Evolutionary conservation across 148 eudicot genomes (phyloP), one percentile per base, ranked within the genome.

Genomic region (Rhododendron simsii): DNA sequence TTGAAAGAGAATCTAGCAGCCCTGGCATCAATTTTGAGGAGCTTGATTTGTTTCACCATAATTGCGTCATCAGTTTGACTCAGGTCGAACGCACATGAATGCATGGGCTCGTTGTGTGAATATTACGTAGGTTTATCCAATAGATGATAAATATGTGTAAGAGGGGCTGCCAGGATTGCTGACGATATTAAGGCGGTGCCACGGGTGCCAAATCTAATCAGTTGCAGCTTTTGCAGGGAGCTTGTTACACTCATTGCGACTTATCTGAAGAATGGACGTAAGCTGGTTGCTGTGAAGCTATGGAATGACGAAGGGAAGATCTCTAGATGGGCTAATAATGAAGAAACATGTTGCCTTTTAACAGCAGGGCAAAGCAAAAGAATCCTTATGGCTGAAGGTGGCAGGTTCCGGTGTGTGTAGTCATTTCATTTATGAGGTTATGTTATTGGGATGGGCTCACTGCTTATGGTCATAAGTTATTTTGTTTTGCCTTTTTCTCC

Each of bases 351-450:
- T 71, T 87, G 87, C 90, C 90, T 92, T 47, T 80, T 92, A 21
- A 86, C 95, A 11, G 80, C 92, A 41, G 76, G 88, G 5, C 94
- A 95, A 79, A 91, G 92, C 90, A 95, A 93, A 86, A 92, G 91
- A 84, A 89, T 89, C 84, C 87, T 90, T 55, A 63, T 90, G 44
- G 44, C 44, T 41, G 44, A 41, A 41, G 44, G 44, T 41, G 44
- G 44, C 7, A 41, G 44, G 44, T 5, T 41, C 44, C 44, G 5
- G 44, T 76, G 23, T 20, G 47, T 37, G n/a, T 37, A 76, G 47
- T 76, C 48, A 76, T 76, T 20, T 37, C 2, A n/a, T 71, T 76
- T 37, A 37, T 2, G n/a, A 39, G 26, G 80, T 1, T 6, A 37
- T 41, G 7, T 41, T 41, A 41, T 41, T 41, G 7, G 6, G 44